phyloP scores from a whole-genome alignment of 2,329 filamentous ascomycete genomes.

The Karstenula rhodostoma region DNA sequence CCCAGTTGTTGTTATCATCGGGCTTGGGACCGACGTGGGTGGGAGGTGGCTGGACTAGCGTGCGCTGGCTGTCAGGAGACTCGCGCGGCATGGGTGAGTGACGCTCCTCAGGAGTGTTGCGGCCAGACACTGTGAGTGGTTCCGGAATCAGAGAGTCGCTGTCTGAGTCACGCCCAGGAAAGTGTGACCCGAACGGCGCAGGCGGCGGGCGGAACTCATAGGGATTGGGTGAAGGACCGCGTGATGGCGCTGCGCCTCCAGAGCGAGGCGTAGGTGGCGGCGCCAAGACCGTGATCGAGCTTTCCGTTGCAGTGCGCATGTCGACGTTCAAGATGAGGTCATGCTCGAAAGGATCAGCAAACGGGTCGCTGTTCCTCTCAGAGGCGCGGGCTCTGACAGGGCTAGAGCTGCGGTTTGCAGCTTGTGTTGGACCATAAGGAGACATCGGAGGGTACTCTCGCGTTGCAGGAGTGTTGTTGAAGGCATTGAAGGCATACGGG shows the following conservation, averaged over 20 bases:
- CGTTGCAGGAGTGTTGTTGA: constrained; percentile 19
- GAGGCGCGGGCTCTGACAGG: constrained; percentile 21
- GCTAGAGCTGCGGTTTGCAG: constrained; percentile 14
- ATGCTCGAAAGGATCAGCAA: constrained; percentile 37
- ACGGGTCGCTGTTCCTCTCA: constrained; percentile 29
- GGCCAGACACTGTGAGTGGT: constrained; percentile 7
- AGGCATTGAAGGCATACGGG: constrained; percentile 24
- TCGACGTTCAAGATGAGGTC: constrained; percentile 42
- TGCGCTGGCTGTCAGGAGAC: constrained; percentile 9
- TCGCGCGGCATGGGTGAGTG: constrained; percentile 7
- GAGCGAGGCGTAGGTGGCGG: constrained; percentile 31
- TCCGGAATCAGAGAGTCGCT: constrained; percentile 16
- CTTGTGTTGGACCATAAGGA: constrained; percentile 24
- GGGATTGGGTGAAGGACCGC: constrained; percentile 15
- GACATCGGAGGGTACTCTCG: constrained; percentile 33
- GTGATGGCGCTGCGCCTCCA: constrained; percentile 14
- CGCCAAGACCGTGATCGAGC: constrained; percentile 36
- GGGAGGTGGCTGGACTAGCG: constrained; percentile 5
- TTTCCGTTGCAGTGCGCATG: constrained; percentile 36
- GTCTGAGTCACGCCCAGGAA: constrained; percentile 18
- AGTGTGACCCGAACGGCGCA: constrained; percentile 16
- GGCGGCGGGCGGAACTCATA: constrained; percentile 14
- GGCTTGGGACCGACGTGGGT: constrained; percentile 20
- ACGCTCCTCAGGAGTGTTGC: constrained; percentile 17
- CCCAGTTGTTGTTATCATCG: constrained; percentile 36